These are phyloP conservation scores for Aspergillus heteromorphus DNA, from an alignment of 495 filamentous ascomycete genomes.

Conservation along the genomic window DNA sequence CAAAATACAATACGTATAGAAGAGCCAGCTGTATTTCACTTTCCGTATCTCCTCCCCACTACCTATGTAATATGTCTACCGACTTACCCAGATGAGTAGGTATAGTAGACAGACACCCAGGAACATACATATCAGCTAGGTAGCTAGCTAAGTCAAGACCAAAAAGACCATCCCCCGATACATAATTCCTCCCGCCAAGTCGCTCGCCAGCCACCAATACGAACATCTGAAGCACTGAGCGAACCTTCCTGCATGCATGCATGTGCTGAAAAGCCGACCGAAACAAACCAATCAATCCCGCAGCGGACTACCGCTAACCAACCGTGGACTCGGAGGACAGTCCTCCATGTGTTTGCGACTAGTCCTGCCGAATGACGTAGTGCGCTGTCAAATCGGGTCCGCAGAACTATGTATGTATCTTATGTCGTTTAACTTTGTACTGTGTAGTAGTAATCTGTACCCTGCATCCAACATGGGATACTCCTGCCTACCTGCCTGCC, in stretches of 20 bases:
- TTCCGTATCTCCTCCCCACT: too few relatives aligned
- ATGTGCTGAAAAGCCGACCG: neutral
- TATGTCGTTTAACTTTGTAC: neutral
- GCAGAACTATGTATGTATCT: neutral
- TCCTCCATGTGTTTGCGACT: conserved; percentile 14
- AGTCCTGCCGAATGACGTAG: conserved; percentile 11
- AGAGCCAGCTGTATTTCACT: too few relatives aligned
- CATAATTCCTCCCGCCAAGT: too few relatives aligned
- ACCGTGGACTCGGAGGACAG: conserved; percentile 21
- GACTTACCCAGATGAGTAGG: too few relatives aligned
- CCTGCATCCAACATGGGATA: neutral
- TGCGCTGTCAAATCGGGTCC: neutral
- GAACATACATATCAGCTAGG: too few relatives aligned
- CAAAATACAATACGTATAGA: too few relatives aligned
- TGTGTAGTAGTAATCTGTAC: neutral
- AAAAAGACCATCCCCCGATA: too few relatives aligned
- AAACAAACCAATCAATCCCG: neutral
- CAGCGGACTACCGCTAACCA: neutral
- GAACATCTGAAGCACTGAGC: too few relatives aligned
- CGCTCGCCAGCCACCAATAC: neutral
- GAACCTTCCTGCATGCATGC: neutral
- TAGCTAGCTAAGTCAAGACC: too few relatives aligned
- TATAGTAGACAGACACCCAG: too few relatives aligned
- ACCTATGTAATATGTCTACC: too few relatives aligned
- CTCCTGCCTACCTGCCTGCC: neutral